Base-by-base conservation (phyloP, 2,329 filamentous ascomycete genomes). In the Ophiostoma triangulosporum region DNA sequence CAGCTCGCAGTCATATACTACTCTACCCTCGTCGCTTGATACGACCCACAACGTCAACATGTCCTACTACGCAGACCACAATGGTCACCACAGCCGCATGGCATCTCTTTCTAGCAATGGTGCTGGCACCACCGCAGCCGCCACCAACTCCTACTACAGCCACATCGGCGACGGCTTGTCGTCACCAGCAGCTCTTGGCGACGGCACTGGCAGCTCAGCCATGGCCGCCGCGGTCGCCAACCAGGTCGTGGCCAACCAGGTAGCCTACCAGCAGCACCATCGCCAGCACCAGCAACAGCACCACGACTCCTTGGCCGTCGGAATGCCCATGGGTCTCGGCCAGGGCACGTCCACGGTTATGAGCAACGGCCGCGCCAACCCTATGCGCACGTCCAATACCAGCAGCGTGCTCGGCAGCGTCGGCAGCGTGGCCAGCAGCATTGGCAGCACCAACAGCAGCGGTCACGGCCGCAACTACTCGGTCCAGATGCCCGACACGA, bases 241-340 rank as follows among this genome's bases (percentile, higher is more conserved):
- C 20, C 31, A 36, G 27, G 26, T 26, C 15, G 17, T 32, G 9
- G 40, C 22, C 24, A 26, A 17, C 24, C 62, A 64, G 50, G 35
- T 43, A 11, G 52, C 60, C 4, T 66, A 65, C 33, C 31, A 24
- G 53, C 45, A 27, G 22, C 36, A 40, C 20, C 36, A 46, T 6
- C 46, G 48, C 27, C 51, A 52, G 12, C 40, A 46, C 6, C 43
- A 48, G 26, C 22, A 27, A 14, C 40, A 24, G 24, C 51, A 52
- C 27, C 48, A 51, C 8, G 66, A 68, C 55, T 55, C 63, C 7
- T 67, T 66, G 56, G 65, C 64, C 6, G 66, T 68, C 7, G 61
- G 60, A 29, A 58, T 60, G 17, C 63, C 63, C 5, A 60, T 66
- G 12, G 62, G 62, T 40, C 62, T 66, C 17, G 49, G 40, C n/a